Evolutionary conservation across 805 yeast species (phyloP).

Genomic region (Myxozyma kluyveri): DNA sequence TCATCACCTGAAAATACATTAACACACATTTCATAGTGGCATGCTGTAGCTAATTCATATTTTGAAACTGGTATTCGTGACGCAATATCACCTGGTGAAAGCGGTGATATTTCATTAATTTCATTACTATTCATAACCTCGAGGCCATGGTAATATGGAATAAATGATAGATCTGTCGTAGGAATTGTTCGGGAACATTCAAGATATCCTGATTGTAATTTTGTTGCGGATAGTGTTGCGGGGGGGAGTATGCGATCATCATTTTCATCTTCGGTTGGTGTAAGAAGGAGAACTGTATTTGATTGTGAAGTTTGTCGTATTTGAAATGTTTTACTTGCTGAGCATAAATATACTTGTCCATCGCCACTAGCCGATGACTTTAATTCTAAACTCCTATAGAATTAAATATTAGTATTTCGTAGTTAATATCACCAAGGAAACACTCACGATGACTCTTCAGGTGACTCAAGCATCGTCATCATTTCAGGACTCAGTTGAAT

Average conservation of each 20-base stretch:
- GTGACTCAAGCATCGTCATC: constrained; percentile 11
- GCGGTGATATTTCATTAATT: background rate
- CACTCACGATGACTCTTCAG: constrained; percentile 10
- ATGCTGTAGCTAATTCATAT: constrained; percentile 50
- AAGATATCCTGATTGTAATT: constrained; percentile 15
- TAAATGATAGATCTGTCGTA: constrained; percentile 14
- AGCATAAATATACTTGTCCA: constrained; percentile 57
- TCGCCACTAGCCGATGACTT: constrained; percentile 11
- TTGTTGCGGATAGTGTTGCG: background rate
- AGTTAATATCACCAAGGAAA: too few relatives aligned
- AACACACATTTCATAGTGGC: constrained; percentile 58
- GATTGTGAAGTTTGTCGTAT: constrained; percentile 82
- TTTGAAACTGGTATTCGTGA: constrained; percentile 49
- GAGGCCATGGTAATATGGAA: constrained; percentile 25
- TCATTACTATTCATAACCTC: constrained; percentile 3
- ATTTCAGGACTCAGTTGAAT: constrained; percentile 23
- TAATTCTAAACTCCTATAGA: constrained; percentile 4
- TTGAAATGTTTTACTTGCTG: constrained; percentile 56
- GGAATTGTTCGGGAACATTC: constrained; percentile 21
- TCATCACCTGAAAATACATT: constrained; percentile 39
- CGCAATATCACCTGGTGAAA: background rate
- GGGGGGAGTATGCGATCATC: constrained; percentile 4
- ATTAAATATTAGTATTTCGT: too few relatives aligned
- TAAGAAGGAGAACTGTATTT: constrained; percentile 59
- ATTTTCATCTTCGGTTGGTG: background rate